Evolutionary conservation across 441 rosid species (phyloP).

Genomic region (Cnidoscolus chayamansa): DNA sequence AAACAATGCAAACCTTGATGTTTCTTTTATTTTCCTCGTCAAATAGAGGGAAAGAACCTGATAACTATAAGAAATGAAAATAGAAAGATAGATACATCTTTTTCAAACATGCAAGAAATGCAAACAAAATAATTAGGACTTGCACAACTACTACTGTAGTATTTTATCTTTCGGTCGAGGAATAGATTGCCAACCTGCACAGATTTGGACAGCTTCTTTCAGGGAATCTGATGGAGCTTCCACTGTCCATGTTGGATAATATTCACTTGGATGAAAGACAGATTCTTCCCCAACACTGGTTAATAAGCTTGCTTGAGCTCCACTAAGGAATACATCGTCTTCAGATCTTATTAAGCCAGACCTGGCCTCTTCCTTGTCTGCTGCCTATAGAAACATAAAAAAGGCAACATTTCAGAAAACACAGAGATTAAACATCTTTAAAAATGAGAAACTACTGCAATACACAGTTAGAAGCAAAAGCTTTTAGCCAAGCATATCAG

Average conservation of each 20-base stretch:
- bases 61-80: background rate
- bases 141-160: background rate
- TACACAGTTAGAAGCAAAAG: too few relatives aligned
- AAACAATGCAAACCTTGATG: background rate
- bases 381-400: conserved; percentile 41
- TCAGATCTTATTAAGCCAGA: conserved; percentile 66
- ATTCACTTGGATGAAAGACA: conserved; percentile 67
- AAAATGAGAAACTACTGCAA: too few relatives aligned
- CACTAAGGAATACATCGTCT: conserved; percentile 57
- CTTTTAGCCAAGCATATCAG: background rate
- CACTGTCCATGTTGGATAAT: conserved; percentile 58
- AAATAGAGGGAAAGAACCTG: background rate
- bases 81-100: background rate
- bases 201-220: conserved; percentile 44
- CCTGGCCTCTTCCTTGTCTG: conserved; percentile 50
- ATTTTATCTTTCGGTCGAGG: conserved; percentile 45
- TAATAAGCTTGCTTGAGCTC: conserved; percentile 46
- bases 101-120: background rate
- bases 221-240: conserved; percentile 61
- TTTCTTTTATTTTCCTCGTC: background rate
- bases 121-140: background rate
- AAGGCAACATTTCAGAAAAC: background rate
- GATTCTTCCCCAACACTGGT: conserved; percentile 34
- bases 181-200: conserved; percentile 61
- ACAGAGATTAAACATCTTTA: too few relatives aligned